Percentiles rank a stretch among this genome's conserved stretches.
Conservation (phyloP, 2,329 filamentous ascomycete species). For the Aspergillus tamarii region DNA sequence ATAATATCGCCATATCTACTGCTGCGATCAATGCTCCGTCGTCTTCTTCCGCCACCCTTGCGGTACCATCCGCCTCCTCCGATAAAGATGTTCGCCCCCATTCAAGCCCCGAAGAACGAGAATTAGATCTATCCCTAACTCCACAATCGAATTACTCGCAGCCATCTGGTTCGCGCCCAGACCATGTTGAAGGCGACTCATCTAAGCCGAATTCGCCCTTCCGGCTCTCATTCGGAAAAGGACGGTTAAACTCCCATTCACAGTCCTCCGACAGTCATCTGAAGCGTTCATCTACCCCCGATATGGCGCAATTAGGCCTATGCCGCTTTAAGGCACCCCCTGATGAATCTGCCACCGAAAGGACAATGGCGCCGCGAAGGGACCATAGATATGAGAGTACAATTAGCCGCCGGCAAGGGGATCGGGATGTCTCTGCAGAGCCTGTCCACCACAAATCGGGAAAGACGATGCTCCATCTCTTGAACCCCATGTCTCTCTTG, state of each 20-base stretch:
- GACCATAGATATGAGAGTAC: constrained; percentile 31
- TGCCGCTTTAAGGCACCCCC: constrained; percentile 34
- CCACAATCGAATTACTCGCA: constrained; percentile 33
- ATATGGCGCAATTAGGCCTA: constrained; percentile 26
- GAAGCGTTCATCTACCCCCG: constrained; percentile 34
- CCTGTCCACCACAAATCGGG: constrained; percentile 37
- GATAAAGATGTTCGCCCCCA: constrained; percentile 33
- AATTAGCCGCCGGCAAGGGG: constrained; percentile 26
- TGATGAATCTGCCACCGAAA: constrained; percentile 31
- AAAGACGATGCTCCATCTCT: constrained; percentile 58
- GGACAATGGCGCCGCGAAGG: constrained; percentile 23
- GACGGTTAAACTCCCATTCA: constrained; percentile 26
- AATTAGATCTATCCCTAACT: constrained; percentile 25
- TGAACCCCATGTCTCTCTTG: constrained; percentile 65
- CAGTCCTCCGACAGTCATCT: constrained; percentile 27
- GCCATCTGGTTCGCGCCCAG: constrained; percentile 24
- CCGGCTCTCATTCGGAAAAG: constrained; percentile 39
- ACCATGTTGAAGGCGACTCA: constrained; percentile 32
- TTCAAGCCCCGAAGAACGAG: constrained; percentile 36
- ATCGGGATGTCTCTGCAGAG: constrained; percentile 34
- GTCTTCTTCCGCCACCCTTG: constrained; percentile 33
- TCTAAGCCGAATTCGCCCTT: constrained; percentile 41
- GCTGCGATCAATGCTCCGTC: constrained; percentile 27
- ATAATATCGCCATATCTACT: constrained; percentile 21
- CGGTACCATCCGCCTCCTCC: constrained; percentile 28